phyloP scores from a whole-genome alignment of 106 monocot species.

The Dendrobium chrysotoxum region DNA sequence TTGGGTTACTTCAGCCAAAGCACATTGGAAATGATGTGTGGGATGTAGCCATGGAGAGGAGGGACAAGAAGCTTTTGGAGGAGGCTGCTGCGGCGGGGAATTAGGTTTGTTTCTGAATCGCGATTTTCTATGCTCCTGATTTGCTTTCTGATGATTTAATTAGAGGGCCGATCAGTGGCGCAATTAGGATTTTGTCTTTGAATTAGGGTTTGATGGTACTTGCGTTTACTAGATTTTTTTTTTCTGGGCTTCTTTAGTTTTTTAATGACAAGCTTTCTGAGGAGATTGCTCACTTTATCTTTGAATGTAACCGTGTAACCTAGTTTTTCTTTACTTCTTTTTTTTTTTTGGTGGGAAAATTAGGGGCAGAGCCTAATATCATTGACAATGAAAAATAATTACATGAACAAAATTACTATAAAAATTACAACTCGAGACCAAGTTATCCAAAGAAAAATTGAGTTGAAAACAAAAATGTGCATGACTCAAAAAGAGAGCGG shows the following conservation, averaged over 20 bases:
- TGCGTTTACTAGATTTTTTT: background rate
- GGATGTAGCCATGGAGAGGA: slow-evolving; percentile 95
- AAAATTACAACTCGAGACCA: too few relatives aligned
- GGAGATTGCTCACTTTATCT: background rate
- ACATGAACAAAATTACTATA: too few relatives aligned
- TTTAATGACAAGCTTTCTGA: background rate
- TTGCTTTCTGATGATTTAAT: background rate
- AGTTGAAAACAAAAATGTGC: too few relatives aligned
- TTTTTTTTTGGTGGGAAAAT: background rate
- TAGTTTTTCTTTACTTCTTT: background rate
- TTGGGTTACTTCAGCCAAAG: slow-evolving; percentile 58
- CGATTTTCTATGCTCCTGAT: background rate
- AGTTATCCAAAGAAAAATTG: too few relatives aligned
- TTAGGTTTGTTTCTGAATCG: slow-evolving; percentile 28
- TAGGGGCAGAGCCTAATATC: too few relatives aligned
- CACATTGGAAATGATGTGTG: slow-evolving; percentile 87
- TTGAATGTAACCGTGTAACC: background rate
- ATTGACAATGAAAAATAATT: too few relatives aligned
- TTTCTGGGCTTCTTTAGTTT: background rate
- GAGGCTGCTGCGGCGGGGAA: slow-evolving; percentile 26
- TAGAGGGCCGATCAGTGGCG: background rate
- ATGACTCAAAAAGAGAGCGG: too few relatives aligned
- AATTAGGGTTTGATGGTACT: background rate
- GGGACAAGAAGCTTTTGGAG: slow-evolving; percentile 81
- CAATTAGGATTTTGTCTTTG: background rate